phyloP scores from a whole-genome alignment of 257 asterid genomes.

The Solanum chiquidenum region DNA sequence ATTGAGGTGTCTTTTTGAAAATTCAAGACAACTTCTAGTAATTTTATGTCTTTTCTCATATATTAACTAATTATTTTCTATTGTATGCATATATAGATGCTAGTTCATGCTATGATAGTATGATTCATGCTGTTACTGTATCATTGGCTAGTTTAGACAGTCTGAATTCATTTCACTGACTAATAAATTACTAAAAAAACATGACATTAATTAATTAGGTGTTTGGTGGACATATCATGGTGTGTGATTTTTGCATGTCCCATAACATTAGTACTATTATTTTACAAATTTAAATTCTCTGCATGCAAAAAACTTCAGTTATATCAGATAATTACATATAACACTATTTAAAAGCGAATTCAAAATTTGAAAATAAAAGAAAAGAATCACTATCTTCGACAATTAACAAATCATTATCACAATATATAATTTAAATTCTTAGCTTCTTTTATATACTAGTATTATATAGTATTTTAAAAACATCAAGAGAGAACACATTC shows the following conservation, averaged over 20 bases:
- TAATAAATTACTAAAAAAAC: neutral
- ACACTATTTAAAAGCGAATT: fast-evolving
- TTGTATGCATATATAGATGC: no score
- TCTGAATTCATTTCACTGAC: neutral
- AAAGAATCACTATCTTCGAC: no score
- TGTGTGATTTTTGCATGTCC: neutral
- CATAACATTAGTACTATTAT: no score
- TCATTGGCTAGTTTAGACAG: neutral
- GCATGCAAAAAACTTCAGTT: fast-evolving
- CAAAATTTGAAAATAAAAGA: no score
- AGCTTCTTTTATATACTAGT: neutral
- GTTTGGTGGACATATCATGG: neutral
- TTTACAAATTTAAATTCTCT: neutral
- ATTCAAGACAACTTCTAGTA: no score
- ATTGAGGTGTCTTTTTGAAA: no score
- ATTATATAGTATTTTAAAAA: neutral
- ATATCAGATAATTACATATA: neutral
- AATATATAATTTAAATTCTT: neutral
- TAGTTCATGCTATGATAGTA: no score
- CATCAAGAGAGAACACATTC: neutral
- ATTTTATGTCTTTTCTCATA: no score
- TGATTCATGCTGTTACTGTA: neutral
- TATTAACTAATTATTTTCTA: neutral
- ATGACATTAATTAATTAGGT: neutral
- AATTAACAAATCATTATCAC: neutral